phyloP scores from a whole-genome alignment of 441 rosid species.

The Brassica balearica region DNA sequence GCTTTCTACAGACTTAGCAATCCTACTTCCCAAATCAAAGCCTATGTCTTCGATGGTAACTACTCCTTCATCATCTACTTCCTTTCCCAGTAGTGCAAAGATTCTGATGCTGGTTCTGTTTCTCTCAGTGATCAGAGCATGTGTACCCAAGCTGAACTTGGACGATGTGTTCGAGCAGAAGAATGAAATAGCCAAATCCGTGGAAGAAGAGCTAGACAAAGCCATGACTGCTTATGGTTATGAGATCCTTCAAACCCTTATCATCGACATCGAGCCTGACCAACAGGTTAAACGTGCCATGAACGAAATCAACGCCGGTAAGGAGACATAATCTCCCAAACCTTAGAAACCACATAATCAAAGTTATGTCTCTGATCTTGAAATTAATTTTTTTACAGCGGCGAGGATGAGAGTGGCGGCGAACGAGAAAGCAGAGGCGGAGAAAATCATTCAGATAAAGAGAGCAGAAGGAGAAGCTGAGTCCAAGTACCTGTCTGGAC shows the following conservation, averaged over 20 bases:
- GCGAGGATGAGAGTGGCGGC: conserved; percentile 73
- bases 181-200: conserved; percentile 70
- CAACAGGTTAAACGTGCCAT: conserved; percentile 64
- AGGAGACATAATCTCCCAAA: neutral
- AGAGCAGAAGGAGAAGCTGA: conserved; percentile 80
- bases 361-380: neutral
- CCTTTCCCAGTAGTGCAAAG: too few species aligned
- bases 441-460: conserved; percentile 71
- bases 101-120: conserved; percentile 1
- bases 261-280: conserved; percentile 64
- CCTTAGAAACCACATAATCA: neutral
- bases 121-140: conserved; percentile 61
- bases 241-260: conserved; percentile 67
- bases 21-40: conserved; percentile 64
- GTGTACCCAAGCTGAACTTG: conserved; percentile 65
- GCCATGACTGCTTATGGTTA: conserved; percentile 75
- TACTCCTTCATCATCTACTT: neutral
- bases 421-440: conserved; percentile 74
- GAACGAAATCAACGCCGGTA: conserved; percentile 76
- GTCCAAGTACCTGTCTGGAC: conserved; percentile 59
- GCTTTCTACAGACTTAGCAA: conserved; percentile 75
- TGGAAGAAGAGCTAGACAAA: conserved; percentile 71
- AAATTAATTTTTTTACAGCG: conserved; percentile 46
- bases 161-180: conserved; percentile 72
- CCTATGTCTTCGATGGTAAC: conserved; percentile 76